Evolutionary conservation across 257 asterid species (phyloP), one percentile per base, ranked within the genome.

Genomic region (Mentha longifolia): DNA sequence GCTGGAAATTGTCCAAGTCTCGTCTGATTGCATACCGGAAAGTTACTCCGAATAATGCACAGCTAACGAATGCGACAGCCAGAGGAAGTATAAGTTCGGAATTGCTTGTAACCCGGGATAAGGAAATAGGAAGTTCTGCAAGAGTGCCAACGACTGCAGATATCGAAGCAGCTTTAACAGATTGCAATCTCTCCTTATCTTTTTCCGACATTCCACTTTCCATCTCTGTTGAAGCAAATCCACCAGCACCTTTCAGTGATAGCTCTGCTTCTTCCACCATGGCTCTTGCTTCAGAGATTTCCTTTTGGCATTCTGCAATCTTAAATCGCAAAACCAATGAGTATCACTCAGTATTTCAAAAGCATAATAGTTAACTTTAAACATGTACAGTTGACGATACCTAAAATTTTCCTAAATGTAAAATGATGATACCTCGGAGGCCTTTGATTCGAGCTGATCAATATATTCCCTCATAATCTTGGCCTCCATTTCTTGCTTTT

Each of bases 271-370:
- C 89, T 82, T 89, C 95, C 57, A 88, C 76, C 98, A 88, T 89
- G 14, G 74, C 78, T 85, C 79, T 85, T 66, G 99, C 99, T 79
- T 91, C 95, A 35, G 74, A 78, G 74, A 94, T 89, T 62, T 89
- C 98, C 74, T 77, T 89, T 81, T 92, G 98, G 81, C 95, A 89
- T 79, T 88, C 99, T 85, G 87, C 96, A 76, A 94, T 94, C 99
- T 94, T 70, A 65, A 81, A 67, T 54, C 2, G 19, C 65, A 13
- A 39, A 58, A 74, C 37, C 9, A 4, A 25, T 78, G 68, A 80
- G 78, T 43, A 77, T 61, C 31, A 13, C 37, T 30, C 10, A 11
- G 55, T 42, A 12, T 60, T 19, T 7, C 55, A 31, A n/a, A 49
- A 13, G 37, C 35, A 13, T 9, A 28, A 59, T 35, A 50, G 51